These are phyloP conservation scores for Alternaria arbusti DNA, from an alignment of 2,329 filamentous ascomycete species.

Conservation along the genomic window DNA sequence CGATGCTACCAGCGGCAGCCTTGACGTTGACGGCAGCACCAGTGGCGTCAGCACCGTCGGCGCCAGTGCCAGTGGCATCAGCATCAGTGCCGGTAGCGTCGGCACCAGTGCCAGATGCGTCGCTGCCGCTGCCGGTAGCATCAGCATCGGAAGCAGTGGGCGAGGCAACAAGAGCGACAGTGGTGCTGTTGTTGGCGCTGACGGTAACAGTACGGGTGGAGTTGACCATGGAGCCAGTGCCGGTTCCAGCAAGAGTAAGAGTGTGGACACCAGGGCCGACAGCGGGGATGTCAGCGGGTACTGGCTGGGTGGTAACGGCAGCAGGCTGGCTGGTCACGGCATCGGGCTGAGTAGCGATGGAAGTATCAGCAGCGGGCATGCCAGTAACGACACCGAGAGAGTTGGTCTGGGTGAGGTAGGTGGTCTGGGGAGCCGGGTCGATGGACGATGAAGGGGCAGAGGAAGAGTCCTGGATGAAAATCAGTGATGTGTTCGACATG, in stretches of 20 bases:
- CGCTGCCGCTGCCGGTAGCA: conserved; percentile 15
- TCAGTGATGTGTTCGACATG: not conserved
- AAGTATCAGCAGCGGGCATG: conserved; percentile 29
- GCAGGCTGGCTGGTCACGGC: conserved; percentile 30
- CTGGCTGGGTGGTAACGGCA: conserved; percentile 32
- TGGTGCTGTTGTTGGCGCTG: conserved; percentile 46
- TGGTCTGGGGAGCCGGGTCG: conserved; percentile 39
- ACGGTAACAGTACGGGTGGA: conserved; percentile 38
- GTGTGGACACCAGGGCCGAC: conserved; percentile 45
- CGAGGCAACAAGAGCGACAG: conserved; percentile 26
- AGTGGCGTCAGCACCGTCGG: conserved; percentile 13
- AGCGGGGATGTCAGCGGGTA: conserved; percentile 44
- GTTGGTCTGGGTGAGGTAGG: conserved; percentile 39
- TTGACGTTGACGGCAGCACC: conserved; percentile 39
- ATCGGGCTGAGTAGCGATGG: conserved; percentile 32
- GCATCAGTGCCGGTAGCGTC: conserved; percentile 22
- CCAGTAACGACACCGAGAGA: conserved; percentile 45
- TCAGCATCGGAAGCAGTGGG: conserved; percentile 14
- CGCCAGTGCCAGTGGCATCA: conserved; percentile 20
- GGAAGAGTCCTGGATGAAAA: conserved; percentile 8
- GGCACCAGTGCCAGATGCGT: conserved; percentile 12
- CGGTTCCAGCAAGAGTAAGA: conserved; percentile 33
- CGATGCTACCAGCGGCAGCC: conserved; percentile 31
- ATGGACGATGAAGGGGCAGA: conserved; percentile 15
- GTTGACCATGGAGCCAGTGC: conserved; percentile 35